Evolutionary conservation across 2,329 filamentous ascomycete species (phyloP), one percentile per base, ranked within the genome.

Genomic region (Magnaporthiopsis poae): DNA sequence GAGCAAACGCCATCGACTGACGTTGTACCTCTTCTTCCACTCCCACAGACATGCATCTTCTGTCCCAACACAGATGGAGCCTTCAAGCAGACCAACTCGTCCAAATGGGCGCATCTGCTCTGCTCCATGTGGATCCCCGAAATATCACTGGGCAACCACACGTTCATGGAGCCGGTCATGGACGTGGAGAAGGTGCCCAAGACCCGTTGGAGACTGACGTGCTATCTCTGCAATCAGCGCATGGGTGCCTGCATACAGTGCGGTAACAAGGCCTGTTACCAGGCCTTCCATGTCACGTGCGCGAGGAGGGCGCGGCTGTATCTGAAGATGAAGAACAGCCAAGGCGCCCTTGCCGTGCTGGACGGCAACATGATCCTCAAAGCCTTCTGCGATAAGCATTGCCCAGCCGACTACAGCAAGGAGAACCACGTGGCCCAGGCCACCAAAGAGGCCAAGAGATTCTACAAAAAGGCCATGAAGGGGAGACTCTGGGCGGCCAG

Each of bases 241-340:
- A 99, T 99, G 95, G 95, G 95, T 29, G 94, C 95, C 60, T 98
- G 94, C 77, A 97, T 99, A 68, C 95, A 99, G 77, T 99, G 95
- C 77, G 92, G 93, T 68, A 97, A 98, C 80, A 98, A 97, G 78
- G 91, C 90, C 69, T 99, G 95, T 77, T 99, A 96, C 74, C 89
- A 94, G 73, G 95, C 95, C 11, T 99, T 99, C 76, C 95, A 99
- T 77, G 92, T 97, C 66, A 98, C 95, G 5, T 99, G 95, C 75
- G 95, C 95, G 31, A 87, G 95, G 66, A 87, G 91, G 72, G 92
- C 93, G 63, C 88, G 89, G 69, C 83, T 99, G 0, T 98, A 91
- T 74, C 81, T 99, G 70, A 94, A 94, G 78, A 99, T 99, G 95
- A 99, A 98, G 79, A 92, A 93, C 64, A 90, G 87, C 66, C 90